Percentiles rank a stretch among this genome's conserved stretches.
These are phyloP conservation scores for Lachancea mirantina DNA, from an alignment of 805 yeast species.

Conservation along the genomic window DNA sequence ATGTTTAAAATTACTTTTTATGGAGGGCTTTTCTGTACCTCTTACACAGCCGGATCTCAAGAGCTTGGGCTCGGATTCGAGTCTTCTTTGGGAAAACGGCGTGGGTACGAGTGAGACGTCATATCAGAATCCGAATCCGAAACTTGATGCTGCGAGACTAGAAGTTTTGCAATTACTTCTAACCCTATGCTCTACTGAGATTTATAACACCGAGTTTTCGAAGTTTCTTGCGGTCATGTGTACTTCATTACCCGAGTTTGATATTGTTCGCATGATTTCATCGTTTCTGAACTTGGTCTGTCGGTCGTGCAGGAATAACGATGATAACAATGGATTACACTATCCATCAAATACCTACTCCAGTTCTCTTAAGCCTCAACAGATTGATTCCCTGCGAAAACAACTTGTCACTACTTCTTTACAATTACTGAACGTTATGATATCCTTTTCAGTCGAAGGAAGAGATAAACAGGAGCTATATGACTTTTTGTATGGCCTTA, in stretches of 20 bases:
- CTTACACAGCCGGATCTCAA: constrained; percentile 13
- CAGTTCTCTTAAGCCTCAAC: constrained; percentile 20
- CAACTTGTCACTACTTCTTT: constrained; percentile 47
- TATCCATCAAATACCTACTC: constrained; percentile 28
- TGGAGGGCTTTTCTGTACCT: constrained; percentile 25
- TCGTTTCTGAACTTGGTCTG: constrained; percentile 62
- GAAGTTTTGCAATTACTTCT: constrained; percentile 60
- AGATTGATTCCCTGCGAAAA: constrained; percentile 34
- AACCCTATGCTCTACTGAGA: constrained; percentile 51
- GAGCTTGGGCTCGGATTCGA: constrained; percentile 24
- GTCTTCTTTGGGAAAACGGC: constrained; percentile 75
- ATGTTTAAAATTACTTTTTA: constrained; percentile 22
- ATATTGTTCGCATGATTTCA: constrained; percentile 48
- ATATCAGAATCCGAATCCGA: constrained; percentile 32
- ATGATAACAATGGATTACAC: constrained; percentile 41
- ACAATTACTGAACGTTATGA: constrained; percentile 36
- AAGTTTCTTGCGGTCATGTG: constrained; percentile 55
- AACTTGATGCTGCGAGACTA: constrained; percentile 55
- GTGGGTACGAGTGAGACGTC: constrained; percentile 42
- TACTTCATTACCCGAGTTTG: constrained; percentile 42
- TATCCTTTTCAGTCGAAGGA: constrained; percentile 3
- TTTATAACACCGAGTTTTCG: constrained; percentile 49
- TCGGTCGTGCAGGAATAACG: constrained; percentile 38
- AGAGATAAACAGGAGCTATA: constrained; percentile 1
- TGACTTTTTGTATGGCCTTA: constrained; percentile 10